These are phyloP conservation scores for Ogataea philodendri DNA, from an alignment of 805 yeast species.

Conservation along the genomic window DNA sequence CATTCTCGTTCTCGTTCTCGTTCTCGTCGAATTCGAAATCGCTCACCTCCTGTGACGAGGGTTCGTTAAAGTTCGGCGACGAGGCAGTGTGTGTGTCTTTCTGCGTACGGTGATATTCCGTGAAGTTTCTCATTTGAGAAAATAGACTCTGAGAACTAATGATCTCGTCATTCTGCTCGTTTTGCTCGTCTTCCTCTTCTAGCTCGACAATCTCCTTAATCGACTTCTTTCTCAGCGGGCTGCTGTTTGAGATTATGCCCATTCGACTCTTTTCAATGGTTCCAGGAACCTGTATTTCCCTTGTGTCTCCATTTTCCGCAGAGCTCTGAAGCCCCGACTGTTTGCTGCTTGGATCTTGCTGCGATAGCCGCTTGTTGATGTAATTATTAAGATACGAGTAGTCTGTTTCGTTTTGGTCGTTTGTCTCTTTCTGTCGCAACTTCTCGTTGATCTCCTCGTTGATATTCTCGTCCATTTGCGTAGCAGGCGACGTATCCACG, in stretches of 20 bases:
- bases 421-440: constrained; percentile 13
- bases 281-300: constrained; percentile 27
- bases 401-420: constrained; percentile 10
- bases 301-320: constrained; percentile 4
- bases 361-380: constrained; percentile 7
- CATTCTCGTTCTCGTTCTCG: too few relatives aligned
- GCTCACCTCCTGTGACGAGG: constrained; percentile 20
- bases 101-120: background rate
- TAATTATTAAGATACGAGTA: constrained; percentile 11
- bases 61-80: constrained; percentile 22
- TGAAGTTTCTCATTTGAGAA: constrained; percentile 7
- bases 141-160: constrained; percentile 19
- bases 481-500: constrained; percentile 15
- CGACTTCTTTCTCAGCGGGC: constrained; percentile 13
- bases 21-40: constrained; percentile 18
- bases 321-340: constrained; percentile 4
- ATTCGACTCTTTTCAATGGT: constrained; percentile 18
- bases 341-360: constrained; percentile 1
- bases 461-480: constrained; percentile 24
- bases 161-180: constrained; percentile 20
- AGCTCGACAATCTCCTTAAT: background rate
- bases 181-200: constrained; percentile 8
- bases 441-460: constrained; percentile 23
- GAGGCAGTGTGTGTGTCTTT: background rate
- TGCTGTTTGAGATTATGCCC: constrained; percentile 9